Evolutionary conservation across 116 monocot species (phyloP).

Genomic region (Phalaenopsis hybrid): DNA sequence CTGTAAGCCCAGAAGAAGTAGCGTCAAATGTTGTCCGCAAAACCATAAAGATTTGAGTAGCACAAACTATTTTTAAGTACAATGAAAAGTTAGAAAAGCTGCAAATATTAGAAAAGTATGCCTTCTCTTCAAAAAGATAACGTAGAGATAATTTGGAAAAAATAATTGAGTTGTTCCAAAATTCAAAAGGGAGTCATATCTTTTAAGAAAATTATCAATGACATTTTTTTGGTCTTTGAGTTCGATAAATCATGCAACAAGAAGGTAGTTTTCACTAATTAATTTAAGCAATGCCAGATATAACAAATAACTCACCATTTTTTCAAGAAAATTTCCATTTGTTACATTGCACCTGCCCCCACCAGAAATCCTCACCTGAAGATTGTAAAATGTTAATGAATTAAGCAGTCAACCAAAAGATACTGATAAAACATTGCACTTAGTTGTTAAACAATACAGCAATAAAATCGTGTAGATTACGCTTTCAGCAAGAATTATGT

Average conservation of each 20-base stretch:
- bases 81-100: neutral
- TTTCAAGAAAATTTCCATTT: slow-evolving; percentile 74
- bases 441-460: neutral
- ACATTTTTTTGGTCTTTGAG: neutral
- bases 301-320: slow-evolving; percentile 40
- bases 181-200: neutral
- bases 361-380: slow-evolving; percentile 95
- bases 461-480: neutral
- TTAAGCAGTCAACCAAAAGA: slow-evolving; percentile 7
- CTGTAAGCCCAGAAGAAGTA: neutral
- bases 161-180: neutral
- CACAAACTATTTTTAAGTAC: neutral
- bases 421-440: neutral
- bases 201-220: neutral
- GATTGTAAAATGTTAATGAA: neutral
- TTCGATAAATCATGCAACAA: neutral
- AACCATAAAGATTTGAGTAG: neutral
- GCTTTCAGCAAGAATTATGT: neutral
- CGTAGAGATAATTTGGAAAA: neutral
- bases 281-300: neutral
- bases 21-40: neutral
- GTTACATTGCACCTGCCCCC: slow-evolving; percentile 97
- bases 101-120: neutral
- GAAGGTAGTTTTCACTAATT: neutral
- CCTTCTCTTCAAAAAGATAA: neutral